Conservation (phyloP, 2,329 filamentous ascomycete species). For the Orbilia oligospora region DNA sequence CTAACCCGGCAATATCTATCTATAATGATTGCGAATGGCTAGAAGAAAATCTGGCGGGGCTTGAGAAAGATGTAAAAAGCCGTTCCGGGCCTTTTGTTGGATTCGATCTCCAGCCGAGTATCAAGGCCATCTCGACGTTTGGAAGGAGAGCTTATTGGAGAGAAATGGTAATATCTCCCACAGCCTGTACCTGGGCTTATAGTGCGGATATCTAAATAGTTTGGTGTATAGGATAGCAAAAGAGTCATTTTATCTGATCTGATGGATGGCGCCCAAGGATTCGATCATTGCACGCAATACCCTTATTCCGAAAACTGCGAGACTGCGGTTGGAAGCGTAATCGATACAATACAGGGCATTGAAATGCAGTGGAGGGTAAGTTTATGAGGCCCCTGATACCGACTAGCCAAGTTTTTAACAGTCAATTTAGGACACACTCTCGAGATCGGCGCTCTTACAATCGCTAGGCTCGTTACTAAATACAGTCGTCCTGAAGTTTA, state of each 20-base stretch:
- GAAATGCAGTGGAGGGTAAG: slow-evolving; percentile 61
- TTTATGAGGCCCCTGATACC: not conserved
- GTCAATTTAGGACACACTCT: slow-evolving; percentile 58
- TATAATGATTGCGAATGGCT: slow-evolving; percentile 79
- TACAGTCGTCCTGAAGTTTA: slow-evolving; percentile 62
- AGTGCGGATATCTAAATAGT: not conserved
- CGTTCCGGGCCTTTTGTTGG: slow-evolving; percentile 20
- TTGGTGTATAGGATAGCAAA: slow-evolving; percentile 47
- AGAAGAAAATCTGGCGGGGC: slow-evolving; percentile 69
- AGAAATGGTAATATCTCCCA: slow-evolving; percentile 52
- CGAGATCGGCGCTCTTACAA: slow-evolving; percentile 62
- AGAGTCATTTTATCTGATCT: slow-evolving; percentile 61
- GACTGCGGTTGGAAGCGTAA: slow-evolving; percentile 73
- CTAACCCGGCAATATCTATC: slow-evolving; percentile 77
- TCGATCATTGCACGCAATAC: slow-evolving; percentile 62
- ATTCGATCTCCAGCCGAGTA: slow-evolving; percentile 48
- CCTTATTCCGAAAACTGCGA: slow-evolving; percentile 65
- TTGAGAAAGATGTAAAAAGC: slow-evolving; percentile 46
- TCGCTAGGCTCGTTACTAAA: slow-evolving; percentile 63
- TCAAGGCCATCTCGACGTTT: slow-evolving; percentile 60
- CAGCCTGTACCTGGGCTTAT: not conserved
- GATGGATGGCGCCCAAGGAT: slow-evolving; percentile 64
- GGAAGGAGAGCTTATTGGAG: slow-evolving; percentile 61
- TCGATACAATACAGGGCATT: slow-evolving; percentile 72
- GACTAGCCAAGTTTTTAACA: not conserved